Conservation (phyloP, 2,329 filamentous ascomycete species). For the Fusarium sp. region DNA sequence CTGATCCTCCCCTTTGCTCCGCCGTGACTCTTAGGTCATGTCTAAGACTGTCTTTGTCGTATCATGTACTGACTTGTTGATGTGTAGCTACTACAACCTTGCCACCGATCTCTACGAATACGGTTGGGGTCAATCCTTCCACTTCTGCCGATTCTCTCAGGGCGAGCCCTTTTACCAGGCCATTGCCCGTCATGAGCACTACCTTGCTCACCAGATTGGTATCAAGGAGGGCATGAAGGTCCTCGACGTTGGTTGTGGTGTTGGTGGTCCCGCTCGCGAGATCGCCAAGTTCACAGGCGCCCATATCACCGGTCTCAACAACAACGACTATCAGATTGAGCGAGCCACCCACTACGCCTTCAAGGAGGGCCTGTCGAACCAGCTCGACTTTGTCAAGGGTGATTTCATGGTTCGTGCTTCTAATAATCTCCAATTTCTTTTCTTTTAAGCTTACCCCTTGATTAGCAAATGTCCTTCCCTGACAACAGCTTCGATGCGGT, state of each 20-base stretch:
- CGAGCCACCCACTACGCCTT: constrained; percentile 87
- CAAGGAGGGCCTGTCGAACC: constrained; percentile 83
- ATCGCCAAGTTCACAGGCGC: constrained; percentile 95
- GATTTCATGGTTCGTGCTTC: constrained; percentile 83
- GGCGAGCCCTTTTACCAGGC: constrained; percentile 91
- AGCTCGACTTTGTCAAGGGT: constrained; percentile 90
- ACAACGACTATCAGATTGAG: constrained; percentile 99
- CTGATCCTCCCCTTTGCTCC: neutral
- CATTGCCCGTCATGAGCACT: constrained; percentile 97
- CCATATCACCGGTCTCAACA: constrained; percentile 93
- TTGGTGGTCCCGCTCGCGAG: constrained; percentile 93
- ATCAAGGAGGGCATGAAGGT: constrained; percentile 90
- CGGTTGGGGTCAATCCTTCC: constrained; percentile 95
- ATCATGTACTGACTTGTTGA: constrained; percentile 37
- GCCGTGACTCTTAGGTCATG: neutral
- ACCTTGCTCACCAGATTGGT: constrained; percentile 89
- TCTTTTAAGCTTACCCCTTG: constrained; percentile 20
- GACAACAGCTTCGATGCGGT: constrained; percentile 94
- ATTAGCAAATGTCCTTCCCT: constrained; percentile 90
- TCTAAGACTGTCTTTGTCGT: neutral
- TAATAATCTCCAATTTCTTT: neutral
- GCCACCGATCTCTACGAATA: constrained; percentile 98
- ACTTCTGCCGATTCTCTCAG: constrained; percentile 93
- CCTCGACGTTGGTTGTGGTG: constrained; percentile 95
- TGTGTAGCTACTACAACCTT: constrained; percentile 88